Evolutionary conservation across 768 basidiomycete genomes (phyloP), one percentile per base, ranked within the genome.

Genomic region (Podaxis pistillaris): DNA sequence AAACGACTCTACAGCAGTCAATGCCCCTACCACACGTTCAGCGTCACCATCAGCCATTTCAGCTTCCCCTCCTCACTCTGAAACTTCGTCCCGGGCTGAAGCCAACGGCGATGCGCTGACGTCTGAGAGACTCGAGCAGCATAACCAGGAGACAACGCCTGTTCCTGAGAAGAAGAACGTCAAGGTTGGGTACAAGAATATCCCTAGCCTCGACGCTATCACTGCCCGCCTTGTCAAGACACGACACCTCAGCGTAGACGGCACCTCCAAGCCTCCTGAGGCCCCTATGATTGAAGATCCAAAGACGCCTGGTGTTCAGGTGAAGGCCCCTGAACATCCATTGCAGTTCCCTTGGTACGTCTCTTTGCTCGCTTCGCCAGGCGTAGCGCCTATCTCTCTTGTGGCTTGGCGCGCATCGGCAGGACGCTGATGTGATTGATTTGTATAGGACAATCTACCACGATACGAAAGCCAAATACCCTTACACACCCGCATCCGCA

Each of bases 131-230:
- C 78, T 92, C 37, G 84, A 87, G 62, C 81, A 85, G 72, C 81
- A 86, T 9, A 83, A 89, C 66, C 78, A 84, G 65, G 86, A 88
- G 72, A 83, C 76, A 2, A 70, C 75, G 22, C 61, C 70, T 26
- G 71, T 68, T 2, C 22, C 47, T 51, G 58, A 41, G 41, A 65
- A 70, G 58, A 65, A 61, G 59, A 56, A 44, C 17, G 60, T 61
- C 50, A 79, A 78, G 68, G 76, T 80, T n/a, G 92, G 92, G 24
- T 94, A 92, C 76, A 94, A 93, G 86, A 93, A 93, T 69, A 90
- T 94, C 49, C 93, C 93, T 13, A 86, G 84, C 65, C 83, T 94
- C 58, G 91, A 93, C 70, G 90, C 89, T 30, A 94, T 94, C 76
- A 90, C 92, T 1, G 89, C 88, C 36, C 85, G 89, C 40, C 76